Evolutionary conservation across 768 basidiomycete genomes (phyloP).

Genomic region (Russula brevipes): DNA sequence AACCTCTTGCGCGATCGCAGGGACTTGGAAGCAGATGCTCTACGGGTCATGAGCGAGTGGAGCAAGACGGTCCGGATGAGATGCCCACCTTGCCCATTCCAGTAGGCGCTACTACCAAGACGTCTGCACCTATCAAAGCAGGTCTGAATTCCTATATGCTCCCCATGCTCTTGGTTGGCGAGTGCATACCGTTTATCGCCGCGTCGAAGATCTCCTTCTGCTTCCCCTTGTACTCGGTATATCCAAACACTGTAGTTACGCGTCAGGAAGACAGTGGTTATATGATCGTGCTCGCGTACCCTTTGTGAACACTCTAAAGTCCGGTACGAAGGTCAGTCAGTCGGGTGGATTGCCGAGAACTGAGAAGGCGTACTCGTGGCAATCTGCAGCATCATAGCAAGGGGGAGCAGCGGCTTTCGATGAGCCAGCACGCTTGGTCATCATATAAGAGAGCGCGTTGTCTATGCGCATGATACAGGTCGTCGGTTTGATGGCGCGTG

Average conservation of each 20-base stretch:
- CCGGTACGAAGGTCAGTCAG: neutral
- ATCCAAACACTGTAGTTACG: conserved; percentile 56
- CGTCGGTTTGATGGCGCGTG: neutral
- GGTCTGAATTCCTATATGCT: neutral
- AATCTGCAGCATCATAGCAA: neutral
- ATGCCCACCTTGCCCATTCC: conserved; percentile 77
- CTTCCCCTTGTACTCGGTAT: conserved; percentile 64
- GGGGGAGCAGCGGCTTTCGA: neutral
- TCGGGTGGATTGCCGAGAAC: neutral
- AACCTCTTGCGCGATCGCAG: conserved; percentile 63
- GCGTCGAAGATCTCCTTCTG: conserved; percentile 73
- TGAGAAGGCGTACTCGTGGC: conserved; percentile 4
- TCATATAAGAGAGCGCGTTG: conserved; percentile 10
- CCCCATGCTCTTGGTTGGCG: neutral
- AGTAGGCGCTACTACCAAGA: conserved; percentile 78
- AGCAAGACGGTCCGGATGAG: neutral
- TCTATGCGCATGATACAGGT: conserved; percentile 9
- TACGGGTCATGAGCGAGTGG: conserved; percentile 28
- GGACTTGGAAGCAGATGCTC: conserved; percentile 85
- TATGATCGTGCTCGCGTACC: neutral
- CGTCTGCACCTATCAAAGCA: conserved; percentile 51
- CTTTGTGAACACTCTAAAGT: conserved; percentile 14
- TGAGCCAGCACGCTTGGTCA: neutral
- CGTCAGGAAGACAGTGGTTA: neutral
- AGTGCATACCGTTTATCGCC: conserved; percentile 50